phyloP scores from a whole-genome alignment of 441 rosid genomes.

The Melastoma candidum region DNA sequence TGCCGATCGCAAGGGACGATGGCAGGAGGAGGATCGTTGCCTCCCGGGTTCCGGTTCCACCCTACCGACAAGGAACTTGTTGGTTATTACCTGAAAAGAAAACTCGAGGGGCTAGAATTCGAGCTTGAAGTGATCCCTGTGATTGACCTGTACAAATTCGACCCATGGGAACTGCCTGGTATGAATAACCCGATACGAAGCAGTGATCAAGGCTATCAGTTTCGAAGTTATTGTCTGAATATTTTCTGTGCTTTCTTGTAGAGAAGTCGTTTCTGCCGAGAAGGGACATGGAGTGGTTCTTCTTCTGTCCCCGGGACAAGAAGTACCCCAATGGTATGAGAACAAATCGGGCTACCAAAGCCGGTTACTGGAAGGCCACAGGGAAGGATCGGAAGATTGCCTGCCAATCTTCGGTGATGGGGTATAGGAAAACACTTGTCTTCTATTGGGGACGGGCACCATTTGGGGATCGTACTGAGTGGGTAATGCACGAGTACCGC shows the following conservation, averaged over 20 bases:
- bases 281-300: constrained; percentile 21
- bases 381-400: constrained; percentile 17
- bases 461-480: constrained; percentile 11
- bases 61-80: constrained; percentile 18
- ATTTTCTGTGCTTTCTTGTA: neutral
- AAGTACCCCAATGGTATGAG: constrained; percentile 16
- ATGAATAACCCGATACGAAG: neutral
- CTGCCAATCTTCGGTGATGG: constrained; percentile 11
- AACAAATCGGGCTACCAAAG: constrained; percentile 16
- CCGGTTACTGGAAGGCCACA: constrained; percentile 20
- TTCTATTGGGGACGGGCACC: constrained; percentile 17
- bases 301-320: constrained; percentile 18
- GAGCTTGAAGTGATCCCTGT: constrained; percentile 18
- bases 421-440: constrained; percentile 14
- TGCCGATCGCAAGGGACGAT: neutral
- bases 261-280: constrained; percentile 15
- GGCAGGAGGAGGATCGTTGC: constrained; percentile 15
- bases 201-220: too few relatives aligned
- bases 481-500: constrained; percentile 21
- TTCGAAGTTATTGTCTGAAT: too few relatives aligned
- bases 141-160: constrained; percentile 16
- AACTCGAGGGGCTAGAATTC: constrained; percentile 11
- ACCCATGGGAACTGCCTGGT: constrained; percentile 21
- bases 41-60: constrained; percentile 18
- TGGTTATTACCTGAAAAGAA: constrained; percentile 17